These are phyloP conservation scores for Miscanthus sacchariflorus DNA, from an alignment of 202 grass and related monocot genomes.

Conservation along the genomic window DNA sequence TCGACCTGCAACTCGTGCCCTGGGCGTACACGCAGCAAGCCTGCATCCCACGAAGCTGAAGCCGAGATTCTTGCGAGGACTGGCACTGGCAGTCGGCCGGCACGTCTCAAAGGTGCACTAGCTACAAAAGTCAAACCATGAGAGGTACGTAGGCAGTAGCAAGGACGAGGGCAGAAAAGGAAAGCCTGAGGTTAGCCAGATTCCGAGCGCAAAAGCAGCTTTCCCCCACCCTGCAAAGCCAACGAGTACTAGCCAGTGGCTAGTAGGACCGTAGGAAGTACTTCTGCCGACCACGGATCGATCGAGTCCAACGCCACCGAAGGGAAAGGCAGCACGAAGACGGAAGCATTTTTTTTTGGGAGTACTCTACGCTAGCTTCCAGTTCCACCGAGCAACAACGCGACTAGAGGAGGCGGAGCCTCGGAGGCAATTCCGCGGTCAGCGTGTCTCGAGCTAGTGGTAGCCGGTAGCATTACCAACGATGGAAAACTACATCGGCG, in stretches of 20 bases:
- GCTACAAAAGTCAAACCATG: neutral
- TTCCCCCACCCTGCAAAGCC: neutral
- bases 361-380: neutral
- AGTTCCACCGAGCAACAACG: neutral
- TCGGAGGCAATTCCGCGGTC: neutral
- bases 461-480: neutral
- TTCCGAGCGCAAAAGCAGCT: neutral
- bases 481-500: too few species aligned
- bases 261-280: too few species aligned
- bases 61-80: too few species aligned
- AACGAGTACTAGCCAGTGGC: neutral
- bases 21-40: too few species aligned
- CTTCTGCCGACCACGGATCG: too few species aligned
- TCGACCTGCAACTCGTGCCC: too few species aligned
- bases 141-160: too few species aligned
- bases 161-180: constrained; percentile 3
- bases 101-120: too few species aligned
- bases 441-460: neutral
- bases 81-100: too few species aligned
- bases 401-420: neutral
- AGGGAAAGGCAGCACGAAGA: neutral
- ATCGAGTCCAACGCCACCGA: neutral
- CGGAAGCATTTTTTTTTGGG: neutral
- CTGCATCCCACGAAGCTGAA: too few species aligned
- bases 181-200: neutral